These are phyloP conservation scores for Brassica rapa DNA, from an alignment of 345 rosid genomes.

Conservation along the genomic window DNA sequence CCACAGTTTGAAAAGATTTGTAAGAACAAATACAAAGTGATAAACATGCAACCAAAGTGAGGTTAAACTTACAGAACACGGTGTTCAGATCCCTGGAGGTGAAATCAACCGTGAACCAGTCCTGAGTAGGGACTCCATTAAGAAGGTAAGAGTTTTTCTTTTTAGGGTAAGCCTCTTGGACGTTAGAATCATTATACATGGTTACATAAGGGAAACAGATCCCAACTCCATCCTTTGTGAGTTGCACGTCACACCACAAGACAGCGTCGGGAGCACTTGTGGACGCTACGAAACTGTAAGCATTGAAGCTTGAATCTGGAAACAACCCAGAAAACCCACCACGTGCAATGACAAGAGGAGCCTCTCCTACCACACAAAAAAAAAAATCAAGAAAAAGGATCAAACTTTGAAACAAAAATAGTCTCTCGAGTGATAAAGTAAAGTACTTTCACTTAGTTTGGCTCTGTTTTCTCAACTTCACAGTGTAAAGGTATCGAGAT, in stretches of 20 bases:
- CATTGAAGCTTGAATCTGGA: conserved; percentile 59
- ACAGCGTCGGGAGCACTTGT: conserved; percentile 45
- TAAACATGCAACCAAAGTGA: not conserved
- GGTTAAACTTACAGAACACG: conserved; percentile 52
- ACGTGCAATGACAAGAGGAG: conserved; percentile 66
- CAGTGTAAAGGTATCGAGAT: not conserved
- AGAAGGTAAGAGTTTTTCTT: conserved; percentile 44
- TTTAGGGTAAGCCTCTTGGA: not conserved
- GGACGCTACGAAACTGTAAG: conserved; percentile 47
- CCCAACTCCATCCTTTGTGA: conserved; percentile 74
- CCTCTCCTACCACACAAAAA: conserved; percentile 51
- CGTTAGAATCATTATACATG: conserved; percentile 53
- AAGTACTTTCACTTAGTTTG: no score
- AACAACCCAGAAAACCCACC: conserved; percentile 93
- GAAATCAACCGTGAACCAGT: conserved; percentile 79
- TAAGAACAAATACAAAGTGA: not conserved
- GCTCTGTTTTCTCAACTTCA: not conserved
- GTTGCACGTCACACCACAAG: conserved; percentile 87
- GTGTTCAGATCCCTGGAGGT: conserved; percentile 43
- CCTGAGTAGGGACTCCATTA: conserved; percentile 55
- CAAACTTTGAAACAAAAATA: not conserved
- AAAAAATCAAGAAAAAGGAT: conserved; percentile 4
- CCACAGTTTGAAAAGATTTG: conserved; percentile 20
- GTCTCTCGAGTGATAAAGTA: no score
- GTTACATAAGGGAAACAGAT: conserved; percentile 69